phyloP scores from a whole-genome alignment of 371 early-diverging fungal species.

The Mucor saturninus region DNA sequence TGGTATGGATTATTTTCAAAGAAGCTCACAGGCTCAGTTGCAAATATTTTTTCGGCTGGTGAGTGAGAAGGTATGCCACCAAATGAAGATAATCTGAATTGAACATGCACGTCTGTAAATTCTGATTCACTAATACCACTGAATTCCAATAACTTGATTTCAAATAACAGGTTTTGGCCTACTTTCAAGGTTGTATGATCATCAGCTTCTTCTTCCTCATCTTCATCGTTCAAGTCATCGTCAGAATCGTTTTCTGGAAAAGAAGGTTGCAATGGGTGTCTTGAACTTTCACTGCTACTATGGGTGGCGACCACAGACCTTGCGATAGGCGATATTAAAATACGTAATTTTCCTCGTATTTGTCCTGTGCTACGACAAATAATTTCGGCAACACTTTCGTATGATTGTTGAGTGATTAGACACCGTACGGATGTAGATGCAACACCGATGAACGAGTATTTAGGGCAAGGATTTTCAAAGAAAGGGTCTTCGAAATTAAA shows the following conservation, averaged over 20 bases:
- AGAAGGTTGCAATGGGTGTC: conserved; percentile 7
- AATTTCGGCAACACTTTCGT: conserved; percentile 57
- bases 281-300: conserved; percentile 1
- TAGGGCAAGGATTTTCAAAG: conserved; percentile 68
- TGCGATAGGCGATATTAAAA: conserved; percentile 57
- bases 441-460: conserved; percentile 70
- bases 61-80: conserved; percentile 51
- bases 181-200: conserved; percentile 30
- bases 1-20: conserved; percentile 58
- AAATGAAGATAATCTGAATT: conserved; percentile 74
- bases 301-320: conserved; percentile 26
- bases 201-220: conserved; percentile 10
- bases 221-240: conserved; percentile 18
- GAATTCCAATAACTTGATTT: conserved; percentile 70
- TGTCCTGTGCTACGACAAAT: conserved; percentile 64
- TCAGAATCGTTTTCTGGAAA: conserved; percentile 16
- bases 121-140: conserved; percentile 72
- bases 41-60: conserved; percentile 62
- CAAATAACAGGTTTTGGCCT: conserved; percentile 71
- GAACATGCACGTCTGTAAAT: conserved; percentile 80
- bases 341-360: conserved; percentile 50
- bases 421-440: conserved; percentile 58
- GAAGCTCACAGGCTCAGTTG: conserved; percentile 67
- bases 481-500: conserved; percentile 82
- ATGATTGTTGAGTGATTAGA: conserved; percentile 55